Evolutionary conservation across 2,329 filamentous ascomycete genomes (phyloP).

Genomic region (Cordyceps fumosorosea): DNA sequence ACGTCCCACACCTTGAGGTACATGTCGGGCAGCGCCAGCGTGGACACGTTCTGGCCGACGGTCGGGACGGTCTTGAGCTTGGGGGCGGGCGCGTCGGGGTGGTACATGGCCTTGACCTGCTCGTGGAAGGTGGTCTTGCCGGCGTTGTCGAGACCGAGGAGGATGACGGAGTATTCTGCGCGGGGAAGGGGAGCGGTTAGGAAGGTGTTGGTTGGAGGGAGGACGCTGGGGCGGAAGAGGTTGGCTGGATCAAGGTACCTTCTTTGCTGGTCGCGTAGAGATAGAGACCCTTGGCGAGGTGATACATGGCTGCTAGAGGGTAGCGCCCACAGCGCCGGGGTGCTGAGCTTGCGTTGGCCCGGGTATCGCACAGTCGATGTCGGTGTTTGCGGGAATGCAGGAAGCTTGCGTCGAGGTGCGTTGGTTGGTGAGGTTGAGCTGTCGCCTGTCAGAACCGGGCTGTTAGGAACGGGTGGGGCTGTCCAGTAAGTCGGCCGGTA

Average conservation of each 20-base stretch:
- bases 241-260: slow-evolving; percentile 50
- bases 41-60: slow-evolving; percentile 93
- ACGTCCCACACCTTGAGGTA: slow-evolving; percentile 99
- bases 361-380: background rate
- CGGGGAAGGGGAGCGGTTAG: slow-evolving; percentile 2
- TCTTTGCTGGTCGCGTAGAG: slow-evolving; percentile 95
- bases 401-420: background rate
- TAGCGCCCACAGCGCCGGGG: background rate
- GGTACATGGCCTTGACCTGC: slow-evolving; percentile 87
- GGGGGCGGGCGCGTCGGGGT: slow-evolving; percentile 52
- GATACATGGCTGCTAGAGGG: slow-evolving; percentile 62
- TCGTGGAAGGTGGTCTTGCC: slow-evolving; percentile 98
- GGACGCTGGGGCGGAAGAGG: background rate
- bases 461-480: no score
- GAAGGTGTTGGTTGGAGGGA: background rate
- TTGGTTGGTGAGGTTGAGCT: no score
- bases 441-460: no score
- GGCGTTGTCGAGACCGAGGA: slow-evolving; percentile 95
- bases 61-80: slow-evolving; percentile 88
- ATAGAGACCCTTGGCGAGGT: slow-evolving; percentile 91
- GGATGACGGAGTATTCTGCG: slow-evolving; percentile 90
- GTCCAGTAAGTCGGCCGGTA: no score
- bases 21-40: slow-evolving; percentile 84
- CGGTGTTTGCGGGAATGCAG: background rate
- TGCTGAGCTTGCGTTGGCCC: background rate